These are phyloP conservation scores for Leptomonas seymouri DNA, from an alignment of 208 protist genomes.

Conservation along the genomic window DNA sequence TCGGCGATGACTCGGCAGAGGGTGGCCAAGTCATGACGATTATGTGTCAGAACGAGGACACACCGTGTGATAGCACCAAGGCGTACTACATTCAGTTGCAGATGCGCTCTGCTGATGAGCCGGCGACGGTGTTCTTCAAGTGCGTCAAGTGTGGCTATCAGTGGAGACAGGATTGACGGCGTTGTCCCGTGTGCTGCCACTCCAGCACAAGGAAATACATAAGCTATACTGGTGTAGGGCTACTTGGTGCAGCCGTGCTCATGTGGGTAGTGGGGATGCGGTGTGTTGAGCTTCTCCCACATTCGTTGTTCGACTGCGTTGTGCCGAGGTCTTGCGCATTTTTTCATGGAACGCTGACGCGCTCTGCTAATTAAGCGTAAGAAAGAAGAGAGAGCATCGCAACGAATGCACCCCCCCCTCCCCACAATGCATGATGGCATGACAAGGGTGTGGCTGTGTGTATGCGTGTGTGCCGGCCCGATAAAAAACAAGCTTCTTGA, in stretches of 20 bases:
- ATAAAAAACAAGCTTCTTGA: too few species aligned
- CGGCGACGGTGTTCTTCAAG: conserved; percentile 97
- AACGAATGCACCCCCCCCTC: too few species aligned
- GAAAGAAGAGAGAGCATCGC: background rate
- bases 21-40: conserved; percentile 88
- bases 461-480: too few species aligned
- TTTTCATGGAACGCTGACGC: background rate
- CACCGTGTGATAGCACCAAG: conserved; percentile 74
- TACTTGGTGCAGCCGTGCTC: too few species aligned
- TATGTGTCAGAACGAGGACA: conserved; percentile 77
- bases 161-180: conserved; percentile 81
- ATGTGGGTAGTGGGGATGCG: too few species aligned
- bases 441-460: too few species aligned
- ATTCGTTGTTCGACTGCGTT: background rate
- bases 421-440: too few species aligned
- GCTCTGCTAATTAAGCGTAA: conserved; percentile 8
- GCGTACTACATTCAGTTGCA: conserved; percentile 97
- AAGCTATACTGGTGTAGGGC: too few species aligned
- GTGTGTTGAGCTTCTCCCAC: background rate
- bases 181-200: too few species aligned
- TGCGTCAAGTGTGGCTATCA: conserved; percentile 94
- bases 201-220: too few species aligned
- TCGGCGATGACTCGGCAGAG: conserved; percentile 36
- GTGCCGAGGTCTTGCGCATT: background rate
- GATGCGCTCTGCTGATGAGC: conserved; percentile 98